Percentiles rank a stretch among this genome's conserved stretches.
These are phyloP conservation scores for Citrus cavaleriei DNA, from an alignment of 345 rosid genomes.

Conservation along the genomic window DNA sequence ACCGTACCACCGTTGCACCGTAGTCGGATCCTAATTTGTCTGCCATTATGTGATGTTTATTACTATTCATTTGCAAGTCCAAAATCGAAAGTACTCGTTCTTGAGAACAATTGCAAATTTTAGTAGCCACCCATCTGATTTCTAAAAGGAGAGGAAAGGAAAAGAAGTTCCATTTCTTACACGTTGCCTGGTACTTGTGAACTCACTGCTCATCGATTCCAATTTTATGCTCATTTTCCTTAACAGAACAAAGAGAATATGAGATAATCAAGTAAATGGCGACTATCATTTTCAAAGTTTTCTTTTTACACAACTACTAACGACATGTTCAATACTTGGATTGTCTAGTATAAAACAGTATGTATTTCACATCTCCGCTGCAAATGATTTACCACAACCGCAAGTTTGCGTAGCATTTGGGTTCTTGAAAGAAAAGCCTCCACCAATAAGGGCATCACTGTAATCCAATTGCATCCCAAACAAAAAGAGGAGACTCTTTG, in stretches of 20 bases:
- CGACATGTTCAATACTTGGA: neutral
- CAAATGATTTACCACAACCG: slow-evolving; percentile 54
- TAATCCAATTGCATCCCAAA: slow-evolving; percentile 97
- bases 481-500: slow-evolving; percentile 92
- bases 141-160: neutral
- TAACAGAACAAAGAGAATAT: too few species aligned
- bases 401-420: slow-evolving; percentile 87
- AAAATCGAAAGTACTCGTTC: neutral
- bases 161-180: neutral
- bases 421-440: slow-evolving; percentile 92
- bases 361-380: slow-evolving; percentile 30
- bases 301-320: neutral
- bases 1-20: too few species aligned
- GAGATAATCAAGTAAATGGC: too few species aligned
- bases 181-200: neutral
- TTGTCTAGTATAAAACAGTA: neutral
- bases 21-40: too few species aligned
- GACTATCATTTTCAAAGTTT: neutral
- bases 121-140: neutral
- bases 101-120: neutral
- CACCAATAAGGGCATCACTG: slow-evolving; percentile 93
- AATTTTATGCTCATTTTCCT: neutral
- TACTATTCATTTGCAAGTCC: neutral
- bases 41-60: neutral
- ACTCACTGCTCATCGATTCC: neutral